Base-by-base conservation (phyloP, 2,329 filamentous ascomycete species). In the Sporothrix humicola region DNA sequence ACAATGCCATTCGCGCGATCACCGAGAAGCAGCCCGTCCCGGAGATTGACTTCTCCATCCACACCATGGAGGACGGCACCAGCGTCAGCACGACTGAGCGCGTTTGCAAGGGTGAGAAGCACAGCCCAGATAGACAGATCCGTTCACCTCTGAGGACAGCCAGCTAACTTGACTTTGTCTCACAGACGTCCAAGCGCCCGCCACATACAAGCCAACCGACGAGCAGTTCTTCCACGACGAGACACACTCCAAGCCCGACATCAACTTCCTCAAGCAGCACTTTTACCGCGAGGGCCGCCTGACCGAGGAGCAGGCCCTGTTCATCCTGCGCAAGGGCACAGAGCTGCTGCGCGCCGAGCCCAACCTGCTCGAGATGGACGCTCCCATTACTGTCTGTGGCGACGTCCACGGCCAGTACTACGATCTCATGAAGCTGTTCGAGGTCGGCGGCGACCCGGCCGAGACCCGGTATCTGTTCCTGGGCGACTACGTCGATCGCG, bases 351-450 rank as follows among this genome's bases (percentile, higher is more conserved):
- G 92, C 80, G 87, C 91, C 76, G 96, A 99, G 85, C 95, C 96
- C 77, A 99, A 98, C 83, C 87, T 99, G 77, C 88, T 99, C 78
- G 96, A 99, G 87, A 99, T 99, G 96, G 96, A 99, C 83, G 96
- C 96, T 56, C 96, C 96, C 75, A 99, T 99, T 81, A 99, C 96
- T 10, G 96, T 99, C 69, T 99, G 96, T 80, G 96, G 96, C 81
- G 96, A 99, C 80, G 95, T 99, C 72, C 96, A 99, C 83, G 96
- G 96, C 78, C 96, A 99, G 85, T 99, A 98, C 85, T 99, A 97
- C 83, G 96, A 99, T 83, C 85, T 99, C 81, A 99, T 99, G 96
- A 99, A 99, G 87, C 88, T 99, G 48, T 99, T 99, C 80, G 96
- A 99, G 83, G 96, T 99, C 70, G 96, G 96, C 77, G 96, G 96